phyloP scores from a whole-genome alignment of 805 yeast species.

The Suhomyces xylopsoci region DNA sequence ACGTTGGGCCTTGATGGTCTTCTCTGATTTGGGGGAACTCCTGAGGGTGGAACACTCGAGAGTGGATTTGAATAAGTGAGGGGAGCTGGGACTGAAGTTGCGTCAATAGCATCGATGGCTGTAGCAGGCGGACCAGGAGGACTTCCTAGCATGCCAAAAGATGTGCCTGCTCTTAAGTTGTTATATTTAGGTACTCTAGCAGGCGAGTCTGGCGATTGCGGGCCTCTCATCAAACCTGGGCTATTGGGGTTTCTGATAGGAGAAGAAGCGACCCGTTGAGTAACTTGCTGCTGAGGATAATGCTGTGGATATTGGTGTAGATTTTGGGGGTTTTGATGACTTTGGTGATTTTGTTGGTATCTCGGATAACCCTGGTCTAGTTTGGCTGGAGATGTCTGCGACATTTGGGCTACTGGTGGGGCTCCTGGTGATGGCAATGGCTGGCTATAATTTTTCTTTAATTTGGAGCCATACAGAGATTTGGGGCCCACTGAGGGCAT shows the following conservation, averaged over 20 bases:
- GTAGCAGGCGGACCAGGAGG: not conserved
- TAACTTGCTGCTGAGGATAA: not conserved
- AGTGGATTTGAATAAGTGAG: not conserved
- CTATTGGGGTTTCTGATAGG: not conserved
- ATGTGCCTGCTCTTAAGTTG: constrained; percentile 18
- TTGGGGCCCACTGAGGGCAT: constrained; percentile 31
- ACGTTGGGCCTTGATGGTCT: not conserved
- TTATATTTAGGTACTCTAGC: constrained; percentile 2
- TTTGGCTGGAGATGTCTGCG: constrained; percentile 1
- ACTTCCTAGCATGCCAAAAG: constrained; percentile 8
- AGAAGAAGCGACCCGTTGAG: not conserved
- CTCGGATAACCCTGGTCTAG: constrained; percentile 1
- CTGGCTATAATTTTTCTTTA: constrained; percentile 18
- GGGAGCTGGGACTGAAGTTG: not conserved
- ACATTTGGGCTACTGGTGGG: not conserved
- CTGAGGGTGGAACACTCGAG: not conserved
- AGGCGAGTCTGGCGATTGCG: constrained; percentile 1
- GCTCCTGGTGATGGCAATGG: not conserved
- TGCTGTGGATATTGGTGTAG: constrained; percentile 7
- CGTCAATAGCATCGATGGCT: not conserved
- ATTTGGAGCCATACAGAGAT: constrained; percentile 30
- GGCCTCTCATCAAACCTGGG: not conserved
- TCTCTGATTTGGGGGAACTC: not conserved
- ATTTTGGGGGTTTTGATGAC: constrained; percentile 1
- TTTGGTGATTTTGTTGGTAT: not conserved